Conservation (phyloP, 306 rosid genomes). For the Prunus mira region DNA sequence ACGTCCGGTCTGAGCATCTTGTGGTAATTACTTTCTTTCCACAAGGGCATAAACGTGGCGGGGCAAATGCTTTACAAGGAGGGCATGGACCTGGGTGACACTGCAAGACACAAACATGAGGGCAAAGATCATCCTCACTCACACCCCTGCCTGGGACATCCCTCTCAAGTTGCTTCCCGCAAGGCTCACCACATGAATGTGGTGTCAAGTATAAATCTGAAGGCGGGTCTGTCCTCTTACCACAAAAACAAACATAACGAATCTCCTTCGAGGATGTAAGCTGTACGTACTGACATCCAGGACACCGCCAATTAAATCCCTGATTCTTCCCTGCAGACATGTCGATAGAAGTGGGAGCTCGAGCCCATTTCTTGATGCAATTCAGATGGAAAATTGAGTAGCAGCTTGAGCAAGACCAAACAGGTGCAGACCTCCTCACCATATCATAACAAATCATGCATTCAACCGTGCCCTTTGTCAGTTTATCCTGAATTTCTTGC, state of each 20-base stretch:
- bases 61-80: constrained; percentile 90
- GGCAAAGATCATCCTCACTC: constrained; percentile 70
- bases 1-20: constrained; percentile 73
- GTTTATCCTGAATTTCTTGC: constrained; percentile 91
- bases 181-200: constrained; percentile 92
- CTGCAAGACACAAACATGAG: constrained; percentile 90
- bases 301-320: constrained; percentile 95
- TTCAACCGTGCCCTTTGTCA: constrained; percentile 62
- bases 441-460: constrained; percentile 95
- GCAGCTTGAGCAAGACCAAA: constrained; percentile 92
- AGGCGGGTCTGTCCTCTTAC: constrained; percentile 87
- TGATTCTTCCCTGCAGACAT: constrained; percentile 67
- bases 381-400: constrained; percentile 77
- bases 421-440: constrained; percentile 77
- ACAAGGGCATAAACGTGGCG: constrained; percentile 74
- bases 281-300: constrained; percentile 92
- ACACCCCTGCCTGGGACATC: constrained; percentile 42
- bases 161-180: constrained; percentile 81
- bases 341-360: constrained; percentile 80
- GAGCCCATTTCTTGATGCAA: constrained; percentile 93
- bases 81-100: constrained; percentile 99
- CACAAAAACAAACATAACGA: constrained; percentile 78
- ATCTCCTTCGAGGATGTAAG: constrained; percentile 71
- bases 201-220: constrained; percentile 88
- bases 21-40: constrained; percentile 81